A percentile compares a stretch with the other conserved stretches of the same genome.
Conservation (phyloP, 768 basidiomycete genomes). For the Paxillus rubicundulus region DNA sequence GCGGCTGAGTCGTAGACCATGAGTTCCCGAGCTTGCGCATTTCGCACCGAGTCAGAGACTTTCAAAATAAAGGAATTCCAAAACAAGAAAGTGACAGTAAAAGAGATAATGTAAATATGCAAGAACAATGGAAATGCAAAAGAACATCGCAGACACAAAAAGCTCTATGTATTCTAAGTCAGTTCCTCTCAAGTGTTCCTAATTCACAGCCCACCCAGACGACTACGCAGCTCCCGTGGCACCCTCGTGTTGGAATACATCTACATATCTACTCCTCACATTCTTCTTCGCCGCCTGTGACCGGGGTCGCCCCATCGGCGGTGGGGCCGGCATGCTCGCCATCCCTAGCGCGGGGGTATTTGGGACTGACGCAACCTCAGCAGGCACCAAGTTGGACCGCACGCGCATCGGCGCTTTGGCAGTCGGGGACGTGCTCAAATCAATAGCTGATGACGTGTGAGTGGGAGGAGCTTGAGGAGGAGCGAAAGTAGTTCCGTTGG, state of each 20-base stretch:
- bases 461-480: constrained; percentile 20
- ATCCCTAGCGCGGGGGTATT: constrained; percentile 25
- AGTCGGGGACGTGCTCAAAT: constrained; percentile 52
- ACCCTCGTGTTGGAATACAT: constrained; percentile 72
- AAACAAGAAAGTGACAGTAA: constrained; percentile 12
- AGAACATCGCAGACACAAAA: not conserved
- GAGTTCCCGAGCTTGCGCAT: not conserved
- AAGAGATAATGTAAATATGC: constrained; percentile 13
- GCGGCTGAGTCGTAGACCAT: too few species aligned
- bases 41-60: constrained; percentile 2
- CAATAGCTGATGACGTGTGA: constrained; percentile 65
- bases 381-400: constrained; percentile 64
- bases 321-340: constrained; percentile 17
- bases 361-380: constrained; percentile 36
- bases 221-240: constrained; percentile 12
- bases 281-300: constrained; percentile 68
- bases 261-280: constrained; percentile 82
- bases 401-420: constrained; percentile 52
- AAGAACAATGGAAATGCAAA: constrained; percentile 4
- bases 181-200: too few species aligned
- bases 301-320: constrained; percentile 50
- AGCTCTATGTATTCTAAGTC: not conserved
- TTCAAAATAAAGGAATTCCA: constrained; percentile 24
- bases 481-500: constrained; percentile 12
- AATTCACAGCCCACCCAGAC: too few species aligned